Conservation (phyloP, 441 rosid species). For the Gossypium davidsonii region DNA sequence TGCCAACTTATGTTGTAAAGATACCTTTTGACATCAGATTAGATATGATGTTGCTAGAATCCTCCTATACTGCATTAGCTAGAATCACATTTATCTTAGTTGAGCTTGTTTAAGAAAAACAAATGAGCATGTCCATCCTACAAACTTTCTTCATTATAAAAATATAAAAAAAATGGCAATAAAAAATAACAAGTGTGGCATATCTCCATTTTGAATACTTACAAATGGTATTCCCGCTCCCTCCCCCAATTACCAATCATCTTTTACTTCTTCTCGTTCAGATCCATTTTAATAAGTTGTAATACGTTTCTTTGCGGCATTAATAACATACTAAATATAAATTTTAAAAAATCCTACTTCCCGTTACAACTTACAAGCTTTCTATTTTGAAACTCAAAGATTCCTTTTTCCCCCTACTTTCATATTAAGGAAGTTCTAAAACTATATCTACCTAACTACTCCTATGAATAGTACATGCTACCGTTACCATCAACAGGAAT, state of each 20-base stretch:
- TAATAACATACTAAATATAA: background rate
- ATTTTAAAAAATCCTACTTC: background rate
- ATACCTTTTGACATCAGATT: background rate
- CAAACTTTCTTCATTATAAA: background rate
- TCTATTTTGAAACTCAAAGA: background rate
- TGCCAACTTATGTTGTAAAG: background rate
- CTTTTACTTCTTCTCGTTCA: background rate
- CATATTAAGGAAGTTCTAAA: background rate
- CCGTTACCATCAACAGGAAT: background rate
- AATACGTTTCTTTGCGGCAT: background rate
- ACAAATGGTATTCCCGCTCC: background rate
- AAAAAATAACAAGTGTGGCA: background rate
- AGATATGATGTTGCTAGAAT: background rate
- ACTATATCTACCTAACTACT: background rate
- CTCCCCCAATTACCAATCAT: background rate
- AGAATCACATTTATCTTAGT: background rate
- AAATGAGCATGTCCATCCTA: background rate
- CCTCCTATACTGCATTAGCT: background rate
- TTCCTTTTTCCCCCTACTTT: background rate
- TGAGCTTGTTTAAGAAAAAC: background rate
- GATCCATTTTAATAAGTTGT: background rate
- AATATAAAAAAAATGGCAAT: background rate
- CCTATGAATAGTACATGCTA: background rate
- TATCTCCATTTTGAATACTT: background rate
- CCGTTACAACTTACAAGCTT: background rate